Evolutionary conservation across 164 flowering plant genomes (phyloP), one percentile per base, ranked within the genome.

Genomic region (Vitis amurensis): DNA sequence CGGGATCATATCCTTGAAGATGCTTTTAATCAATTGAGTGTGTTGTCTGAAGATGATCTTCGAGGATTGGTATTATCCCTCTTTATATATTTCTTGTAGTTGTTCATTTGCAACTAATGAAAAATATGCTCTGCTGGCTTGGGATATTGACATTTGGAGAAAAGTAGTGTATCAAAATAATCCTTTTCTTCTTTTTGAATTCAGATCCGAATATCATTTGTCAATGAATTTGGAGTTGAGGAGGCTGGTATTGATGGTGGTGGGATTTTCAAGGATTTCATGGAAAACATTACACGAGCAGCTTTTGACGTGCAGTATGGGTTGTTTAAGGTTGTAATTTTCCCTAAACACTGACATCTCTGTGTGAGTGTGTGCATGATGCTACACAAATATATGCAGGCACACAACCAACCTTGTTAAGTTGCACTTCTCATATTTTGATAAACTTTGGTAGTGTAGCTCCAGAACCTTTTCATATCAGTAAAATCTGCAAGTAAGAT

Each of bases 211-310:
- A 92, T 95, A 15, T 78, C 92, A 37, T 95, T 91, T 79, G 84
- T 95, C 63, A 95, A 95, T 84, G 98, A 95, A 78, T 80, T 95
- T 80, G 99, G 99, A 63, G 99, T 88, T 72, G 99, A 95, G 85
- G 99, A 95, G 83, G 99, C 97, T 79, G 99, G 99, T 27, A 91
- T 95, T 67, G 99, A 95, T 84, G 99, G 99, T 55, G 98, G 99
- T 75, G 99, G 99, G 29, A 95, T 95, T 73, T 95, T 95, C 71
- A 95, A 95, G 76, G 99, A 95, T 81, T 95, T 95, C 75, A 95
- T 95, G 99, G 99, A 95, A 80, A 93, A 88, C 63, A 89, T 95
- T 58, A 87, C 97, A 50, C 88, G 92, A 73, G 89, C 98, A 55
- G 97, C 99, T 47, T 95, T 93, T 82, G 93, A 93, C 77, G 87